Evolutionary conservation across 352 stramenopile genomes (phyloP), one percentile per base, ranked within the genome.

Genomic region (Pythium insidiosum): DNA sequence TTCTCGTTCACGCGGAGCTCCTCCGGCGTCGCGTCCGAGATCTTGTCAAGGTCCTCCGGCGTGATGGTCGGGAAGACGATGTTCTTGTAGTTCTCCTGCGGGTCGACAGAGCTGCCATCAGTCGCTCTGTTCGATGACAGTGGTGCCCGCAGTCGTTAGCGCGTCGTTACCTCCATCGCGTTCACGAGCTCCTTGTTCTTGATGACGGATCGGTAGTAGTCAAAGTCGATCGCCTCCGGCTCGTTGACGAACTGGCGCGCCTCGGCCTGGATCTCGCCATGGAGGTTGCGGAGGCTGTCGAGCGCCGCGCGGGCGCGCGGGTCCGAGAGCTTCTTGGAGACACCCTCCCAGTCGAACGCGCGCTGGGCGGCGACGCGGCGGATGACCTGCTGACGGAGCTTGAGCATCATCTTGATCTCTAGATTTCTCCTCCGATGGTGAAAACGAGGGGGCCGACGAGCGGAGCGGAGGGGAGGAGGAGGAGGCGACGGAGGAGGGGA

Each of bases 171-270:
- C 67, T 90, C 79, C 52, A 91, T 72, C 29, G 69, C 73, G 56
- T 91, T 74, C 43, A 91, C 79, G 29, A 91, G 72, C 36, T 88
- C 76, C 69, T 91, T 91, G 74, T 91, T 88, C 73, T 88, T 88
- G 58, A 88, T 76, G 34, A 91, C 58, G 48, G 73, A 84, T 57
- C 75, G 77, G 66, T 91, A 91, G 68, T 91, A 77, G 36, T 81
- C 75, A 56, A 91, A 91, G 73, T 88, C 77, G 48, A 91, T 91
- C 25, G 76, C 56, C 54, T 91, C 73, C 6, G 79, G 79, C 58
- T 88, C 79, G 54, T 84, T 79, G 23, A 88, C 47, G 50, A 66
- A 89, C 46, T 69, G 45, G 43, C 77, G 76, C 15, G 76, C 73
- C 50, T 91, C 79, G 41, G 56, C 58, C 50, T 85, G 59, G 57